Percentiles rank a stretch among this genome's conserved stretches.
These are phyloP conservation scores for Aspergillus calidoustus DNA, from an alignment of 2,329 filamentous ascomycete species.

Conservation along the genomic window DNA sequence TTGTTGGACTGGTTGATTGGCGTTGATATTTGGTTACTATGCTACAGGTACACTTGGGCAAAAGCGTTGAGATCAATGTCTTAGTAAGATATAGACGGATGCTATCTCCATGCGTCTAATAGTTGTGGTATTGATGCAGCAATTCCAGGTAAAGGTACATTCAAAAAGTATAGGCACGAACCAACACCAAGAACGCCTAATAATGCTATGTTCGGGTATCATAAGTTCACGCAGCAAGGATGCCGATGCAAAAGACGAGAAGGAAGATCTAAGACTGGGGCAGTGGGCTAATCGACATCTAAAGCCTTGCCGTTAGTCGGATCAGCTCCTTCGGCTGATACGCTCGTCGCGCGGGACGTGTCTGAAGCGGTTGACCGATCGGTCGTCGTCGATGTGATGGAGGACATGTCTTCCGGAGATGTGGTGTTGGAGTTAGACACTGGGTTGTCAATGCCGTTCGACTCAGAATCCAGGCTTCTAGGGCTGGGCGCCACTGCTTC, in stretches of 20 bases:
- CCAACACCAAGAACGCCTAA: slow-evolving; percentile 18
- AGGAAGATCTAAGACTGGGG: not conserved
- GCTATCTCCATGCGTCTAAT: not conserved
- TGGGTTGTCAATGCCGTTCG: slow-evolving; percentile 16
- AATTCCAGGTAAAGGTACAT: slow-evolving; percentile 8
- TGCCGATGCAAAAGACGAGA: not conserved
- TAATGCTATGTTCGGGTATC: slow-evolving; percentile 26
- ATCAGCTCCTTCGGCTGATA: slow-evolving; percentile 29
- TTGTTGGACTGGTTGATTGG: not conserved
- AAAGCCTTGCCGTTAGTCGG: slow-evolving; percentile 8
- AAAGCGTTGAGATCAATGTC: not conserved
- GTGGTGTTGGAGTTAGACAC: slow-evolving; percentile 27
- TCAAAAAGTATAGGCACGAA: not conserved
- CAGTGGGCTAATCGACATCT: slow-evolving; percentile 21
- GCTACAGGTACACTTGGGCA: not conserved
- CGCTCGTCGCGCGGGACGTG: slow-evolving; percentile 36
- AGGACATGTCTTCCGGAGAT: slow-evolving; percentile 33
- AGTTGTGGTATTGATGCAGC: slow-evolving; percentile 4
- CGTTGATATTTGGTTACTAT: not conserved
- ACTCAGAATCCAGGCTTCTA: not conserved
- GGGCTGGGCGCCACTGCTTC: slow-evolving; percentile 61
- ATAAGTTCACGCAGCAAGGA: slow-evolving; percentile 21
- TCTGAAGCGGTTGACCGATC: slow-evolving; percentile 30
- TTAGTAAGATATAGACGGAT: not conserved
- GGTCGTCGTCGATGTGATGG: slow-evolving; percentile 31